A percentile compares a stretch with the other conserved stretches of the same genome.
These are phyloP conservation scores for Populus hybrid DNA, from an alignment of 441 rosid genomes.

Conservation along the genomic window DNA sequence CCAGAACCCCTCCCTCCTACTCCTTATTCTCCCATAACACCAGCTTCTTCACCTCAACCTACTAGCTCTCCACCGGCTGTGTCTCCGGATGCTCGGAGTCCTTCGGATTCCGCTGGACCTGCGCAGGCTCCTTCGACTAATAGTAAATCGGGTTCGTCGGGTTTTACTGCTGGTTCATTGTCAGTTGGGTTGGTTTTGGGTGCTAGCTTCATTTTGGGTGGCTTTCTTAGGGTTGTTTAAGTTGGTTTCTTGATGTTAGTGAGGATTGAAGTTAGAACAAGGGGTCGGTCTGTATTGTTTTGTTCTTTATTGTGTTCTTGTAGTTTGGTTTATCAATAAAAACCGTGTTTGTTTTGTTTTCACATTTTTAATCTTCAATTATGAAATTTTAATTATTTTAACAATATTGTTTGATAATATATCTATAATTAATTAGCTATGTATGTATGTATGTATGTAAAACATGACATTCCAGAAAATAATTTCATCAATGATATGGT, in stretches of 20 bases:
- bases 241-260: background rate
- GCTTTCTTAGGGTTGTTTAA: slow-evolving; percentile 19
- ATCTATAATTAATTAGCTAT: no score
- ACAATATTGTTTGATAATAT: background rate
- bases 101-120: slow-evolving; percentile 10
- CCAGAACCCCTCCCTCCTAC: slow-evolving; percentile 26
- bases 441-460: no score
- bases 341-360: background rate
- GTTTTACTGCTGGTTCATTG: slow-evolving; percentile 14
- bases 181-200: slow-evolving; percentile 24
- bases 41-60: slow-evolving; percentile 26
- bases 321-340: slow-evolving; percentile 1
- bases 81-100: slow-evolving; percentile 12
- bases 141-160: slow-evolving; percentile 27
- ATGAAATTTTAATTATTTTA: background rate
- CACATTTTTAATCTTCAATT: background rate
- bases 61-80: slow-evolving; percentile 6
- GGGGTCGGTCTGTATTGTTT: background rate
- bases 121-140: slow-evolving; percentile 25
- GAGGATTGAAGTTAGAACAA: background rate
- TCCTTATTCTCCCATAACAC: slow-evolving; percentile 28
- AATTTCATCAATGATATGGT: no score
- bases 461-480: no score
- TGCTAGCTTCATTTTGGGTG: slow-evolving; percentile 16
- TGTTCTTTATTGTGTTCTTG: background rate